Percentiles rank a stretch among this genome's conserved stretches.
Conservation (phyloP, 495 filamentous ascomycete genomes). For the Astrothelium macrocarpum region DNA sequence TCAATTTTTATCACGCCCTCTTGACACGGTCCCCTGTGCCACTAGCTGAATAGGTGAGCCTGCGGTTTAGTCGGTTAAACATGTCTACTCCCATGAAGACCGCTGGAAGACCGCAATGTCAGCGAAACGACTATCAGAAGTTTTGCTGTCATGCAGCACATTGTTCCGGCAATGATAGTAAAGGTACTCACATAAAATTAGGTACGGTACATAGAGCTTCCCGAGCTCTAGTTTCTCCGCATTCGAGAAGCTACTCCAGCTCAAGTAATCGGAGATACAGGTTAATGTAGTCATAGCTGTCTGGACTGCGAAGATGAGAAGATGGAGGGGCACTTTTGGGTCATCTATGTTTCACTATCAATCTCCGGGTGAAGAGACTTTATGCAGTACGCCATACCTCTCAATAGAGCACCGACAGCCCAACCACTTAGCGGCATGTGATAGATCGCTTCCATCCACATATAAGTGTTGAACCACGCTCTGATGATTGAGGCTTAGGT, state of each 20-base stretch:
- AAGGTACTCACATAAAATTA: conserved; percentile 55
- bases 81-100: conserved; percentile 49
- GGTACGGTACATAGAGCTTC: conserved; percentile 61
- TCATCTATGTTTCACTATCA: conserved; percentile 36
- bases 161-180: not conserved
- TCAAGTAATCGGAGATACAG: conserved; percentile 52
- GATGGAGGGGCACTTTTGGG: conserved; percentile 50
- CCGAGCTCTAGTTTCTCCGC: conserved; percentile 48
- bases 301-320: conserved; percentile 61
- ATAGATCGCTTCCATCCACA: conserved; percentile 59
- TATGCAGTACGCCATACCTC: conserved; percentile 33
- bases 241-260: conserved; percentile 26
- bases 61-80: conserved; percentile 34
- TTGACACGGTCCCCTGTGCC: not conserved
- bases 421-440: conserved; percentile 61
- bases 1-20: not conserved
- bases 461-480: conserved; percentile 60
- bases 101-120: conserved; percentile 30
- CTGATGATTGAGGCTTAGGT: conserved; percentile 1
- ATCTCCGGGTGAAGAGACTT: not conserved
- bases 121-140: no score
- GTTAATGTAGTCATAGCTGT: conserved; percentile 62
- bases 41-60: not conserved
- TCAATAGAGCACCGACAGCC: conserved; percentile 44
- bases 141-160: no score